Base-by-base conservation (phyloP, 225 moss, liverwort and hornwort species). In the Bryoerythrophyllum caledonicum region DNA sequence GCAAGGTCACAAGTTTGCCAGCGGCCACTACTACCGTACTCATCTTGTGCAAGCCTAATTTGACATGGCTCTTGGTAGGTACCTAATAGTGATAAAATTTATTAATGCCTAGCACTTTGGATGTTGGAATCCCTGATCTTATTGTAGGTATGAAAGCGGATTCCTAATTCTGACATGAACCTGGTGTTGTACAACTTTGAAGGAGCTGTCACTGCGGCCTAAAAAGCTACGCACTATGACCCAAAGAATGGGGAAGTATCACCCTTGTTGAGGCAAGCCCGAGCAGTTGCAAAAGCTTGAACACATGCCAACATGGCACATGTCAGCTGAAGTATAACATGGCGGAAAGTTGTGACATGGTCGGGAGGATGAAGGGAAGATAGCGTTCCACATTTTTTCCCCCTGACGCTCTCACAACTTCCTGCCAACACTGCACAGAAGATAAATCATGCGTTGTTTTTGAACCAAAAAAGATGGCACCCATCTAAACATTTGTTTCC, bases 31-130 rank as follows among this genome's bases (percentile, higher is more conserved):
- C 85, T n/a, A n/a, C n/a, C n/a, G n/a, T 60, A 92, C 92, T 5
- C 88, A 92, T 48, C 76, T 94, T 27, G 90, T 96, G 68, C 96
- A 96, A 82, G 92, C 94, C n/a, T 85, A 92, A 70, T 63, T 96
- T n/a, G 96, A 94, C 73, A 87, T 96, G 94, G 89, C 94, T 27
- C 83, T 96, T 62, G 96, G 96, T 86, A 96, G 94, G 82, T 89
- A 80, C 28, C 6, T 37, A n/a, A n/a, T n/a, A n/a, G n/a, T n/a
- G 2, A 41, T 24, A 32, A 41, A 34, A 30, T 63, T 24, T 10
- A 20, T 53, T 20, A 15, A 43, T 41, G 28, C 3, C 66, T 44
- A 3, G 8, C 75, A 2, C 21, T 75, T 40, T 40, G 1, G 25
- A 24, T 62, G 10, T 14, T 2, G 17, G 34, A 38, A 53, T 35